Conservation (phyloP, 495 filamentous ascomycete species). For the Hypomontagnella submonticulosa region DNA sequence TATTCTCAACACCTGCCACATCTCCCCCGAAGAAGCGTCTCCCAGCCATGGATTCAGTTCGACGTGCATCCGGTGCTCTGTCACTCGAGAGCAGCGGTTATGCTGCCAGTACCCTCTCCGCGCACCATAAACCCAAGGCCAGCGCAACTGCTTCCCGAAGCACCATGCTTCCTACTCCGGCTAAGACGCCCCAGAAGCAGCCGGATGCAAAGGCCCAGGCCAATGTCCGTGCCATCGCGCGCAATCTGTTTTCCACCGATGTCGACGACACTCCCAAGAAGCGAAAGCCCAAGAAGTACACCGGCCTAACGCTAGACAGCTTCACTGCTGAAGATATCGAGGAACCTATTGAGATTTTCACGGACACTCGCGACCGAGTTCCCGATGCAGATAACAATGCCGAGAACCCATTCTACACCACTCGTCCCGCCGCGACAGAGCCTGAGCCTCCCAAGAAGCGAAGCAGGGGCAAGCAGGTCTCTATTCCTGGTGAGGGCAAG, state of each 20-base stretch:
- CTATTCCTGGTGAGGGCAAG: slow-evolving; percentile 64
- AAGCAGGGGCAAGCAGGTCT: slow-evolving; percentile 58
- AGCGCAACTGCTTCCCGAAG: slow-evolving; percentile 22
- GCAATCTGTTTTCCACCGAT: slow-evolving; percentile 77
- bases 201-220: slow-evolving; percentile 61
- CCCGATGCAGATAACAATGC: slow-evolving; percentile 72
- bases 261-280: slow-evolving; percentile 69
- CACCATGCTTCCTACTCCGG: slow-evolving; percentile 84
- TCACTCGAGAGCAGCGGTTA: slow-evolving; percentile 48
- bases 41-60: slow-evolving; percentile 48
- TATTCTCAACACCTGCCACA: slow-evolving; percentile 55
- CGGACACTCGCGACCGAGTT: slow-evolving; percentile 86
- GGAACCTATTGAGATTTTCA: slow-evolving; percentile 82
- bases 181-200: slow-evolving; percentile 86
- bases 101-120: slow-evolving; percentile 49
- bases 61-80: slow-evolving; percentile 54
- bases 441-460: slow-evolving; percentile 51
- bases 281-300: slow-evolving; percentile 66
- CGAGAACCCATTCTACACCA: slow-evolving; percentile 80
- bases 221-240: slow-evolving; percentile 72
- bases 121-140: slow-evolving; percentile 43
- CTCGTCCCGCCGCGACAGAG: slow-evolving; percentile 33
- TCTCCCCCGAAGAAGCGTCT: slow-evolving; percentile 66
- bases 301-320: slow-evolving; percentile 75
- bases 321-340: slow-evolving; percentile 67